Conservation (phyloP, 768 basidiomycete species). For the Kwoniella sp. region DNA sequence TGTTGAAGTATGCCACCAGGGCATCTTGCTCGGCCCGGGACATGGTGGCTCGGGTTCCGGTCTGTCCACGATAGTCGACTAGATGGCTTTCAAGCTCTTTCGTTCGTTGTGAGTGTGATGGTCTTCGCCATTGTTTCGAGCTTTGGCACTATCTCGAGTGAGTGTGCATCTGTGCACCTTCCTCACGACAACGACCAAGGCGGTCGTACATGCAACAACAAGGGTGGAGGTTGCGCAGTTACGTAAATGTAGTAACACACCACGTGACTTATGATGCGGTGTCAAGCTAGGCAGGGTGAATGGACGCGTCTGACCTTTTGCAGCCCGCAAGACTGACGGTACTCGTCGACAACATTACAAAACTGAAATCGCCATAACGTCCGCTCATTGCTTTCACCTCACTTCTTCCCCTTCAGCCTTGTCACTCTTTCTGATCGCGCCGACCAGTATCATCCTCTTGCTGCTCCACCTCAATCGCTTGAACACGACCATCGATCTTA, state of each 20-base stretch:
- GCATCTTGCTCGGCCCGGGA: constrained; percentile 46
- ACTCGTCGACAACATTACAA: constrained; percentile 12
- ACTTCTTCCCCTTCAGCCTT: too few species aligned
- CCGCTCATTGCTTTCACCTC: neutral
- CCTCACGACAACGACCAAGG: neutral
- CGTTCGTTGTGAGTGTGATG: too few species aligned
- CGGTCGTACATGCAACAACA: neutral
- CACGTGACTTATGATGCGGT: constrained; percentile 12
- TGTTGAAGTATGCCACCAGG: constrained; percentile 46
- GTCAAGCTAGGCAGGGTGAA: too few species aligned
- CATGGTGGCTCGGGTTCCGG: constrained; percentile 30
- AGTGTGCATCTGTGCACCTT: neutral
- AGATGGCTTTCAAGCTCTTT: too few species aligned
- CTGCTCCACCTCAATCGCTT: neutral
- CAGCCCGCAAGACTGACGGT: too few species aligned
- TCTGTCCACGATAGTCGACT: too few species aligned
- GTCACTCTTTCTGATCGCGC: too few species aligned
- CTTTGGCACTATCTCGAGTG: too few species aligned
- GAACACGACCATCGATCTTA: too few species aligned
- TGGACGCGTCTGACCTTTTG: constrained; percentile 17
- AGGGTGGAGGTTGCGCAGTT: constrained; percentile 11
- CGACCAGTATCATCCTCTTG: neutral
- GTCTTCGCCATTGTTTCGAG: neutral
- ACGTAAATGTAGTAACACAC: neutral
- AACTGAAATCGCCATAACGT: constrained; percentile 1